Base-by-base conservation (phyloP, 306 rosid species). In the Quillaja saponaria region DNA sequence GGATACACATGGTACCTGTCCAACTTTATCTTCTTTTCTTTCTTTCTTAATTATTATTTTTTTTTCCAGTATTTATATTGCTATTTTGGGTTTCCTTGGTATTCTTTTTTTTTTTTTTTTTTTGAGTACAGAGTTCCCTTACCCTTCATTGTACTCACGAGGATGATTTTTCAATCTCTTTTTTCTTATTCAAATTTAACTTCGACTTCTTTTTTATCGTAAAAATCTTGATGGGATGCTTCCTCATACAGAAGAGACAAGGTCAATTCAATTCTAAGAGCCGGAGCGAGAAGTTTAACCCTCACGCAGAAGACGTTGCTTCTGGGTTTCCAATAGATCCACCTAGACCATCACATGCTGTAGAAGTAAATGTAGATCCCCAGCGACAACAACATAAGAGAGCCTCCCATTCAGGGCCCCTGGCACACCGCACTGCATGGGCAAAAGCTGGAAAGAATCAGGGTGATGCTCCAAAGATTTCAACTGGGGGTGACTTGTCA, bases 241-340 rank as follows among this genome's bases (percentile, higher is more conserved):
- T 49, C 16, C 6, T 56, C 55, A 35, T 69, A 67, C 90, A 92
- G 99, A 94, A 94, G 85, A 83, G 99, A 79, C 89, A 87, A 78
- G 79, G 84, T 61, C 88, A 83, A 41, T 41, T 74, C 44, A 76
- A 69, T 72, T 72, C 97, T 12, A 90, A 85, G 78, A 94, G 99
- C 77, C 81, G 97, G 58, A 94, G 99, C 52, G 99, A 94, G 86
- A 94, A 87, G 85, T 94, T 94, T 72, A 89, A 87, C 62, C 91
- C 91, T 80, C 99, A 94, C 71, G 86, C 87, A 3, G 99, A 89
- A 80, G 99, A 94, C 64, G 95, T 68, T 81, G 97, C 90, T 17
- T 94, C 99, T 38, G 99, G 99, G 35, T 94, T 94, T 81, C 97
- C 99, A 53, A 94, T 94, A 52, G 99, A 94, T 51, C 99, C 99